phyloP scores from a whole-genome alignment of 2,329 filamentous ascomycete genomes.

The Chalaropsis thielavioides region DNA sequence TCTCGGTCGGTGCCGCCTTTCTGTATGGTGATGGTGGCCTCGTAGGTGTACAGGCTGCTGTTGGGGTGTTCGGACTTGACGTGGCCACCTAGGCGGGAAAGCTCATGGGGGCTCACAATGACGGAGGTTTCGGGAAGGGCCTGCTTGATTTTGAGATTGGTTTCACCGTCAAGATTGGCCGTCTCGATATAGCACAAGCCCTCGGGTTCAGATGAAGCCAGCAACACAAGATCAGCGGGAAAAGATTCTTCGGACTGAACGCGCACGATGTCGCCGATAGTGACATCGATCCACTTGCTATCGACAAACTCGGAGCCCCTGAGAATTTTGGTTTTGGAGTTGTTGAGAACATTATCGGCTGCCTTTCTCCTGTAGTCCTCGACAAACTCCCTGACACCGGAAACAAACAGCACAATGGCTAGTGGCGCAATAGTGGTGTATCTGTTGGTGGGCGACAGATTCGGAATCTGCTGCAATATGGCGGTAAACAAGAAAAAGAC shows the following conservation, averaged over 20 bases:
- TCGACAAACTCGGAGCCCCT: conserved; percentile 73
- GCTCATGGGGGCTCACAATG: conserved; percentile 71
- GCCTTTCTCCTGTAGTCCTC: conserved; percentile 85
- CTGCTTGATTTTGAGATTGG: conserved; percentile 98
- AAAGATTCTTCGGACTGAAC: conserved; percentile 93
- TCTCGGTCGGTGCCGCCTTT: conserved; percentile 87
- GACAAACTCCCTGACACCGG: conserved; percentile 82
- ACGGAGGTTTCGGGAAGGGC: conserved; percentile 81
- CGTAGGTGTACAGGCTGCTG: conserved; percentile 95
- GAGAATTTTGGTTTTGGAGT: conserved; percentile 69
- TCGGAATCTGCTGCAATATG: conserved; percentile 83
- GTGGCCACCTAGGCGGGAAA: conserved; percentile 72
- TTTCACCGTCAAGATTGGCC: conserved; percentile 92
- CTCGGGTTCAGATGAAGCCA: conserved; percentile 93
- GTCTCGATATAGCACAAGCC: conserved; percentile 98
- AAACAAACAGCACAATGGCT: conserved; percentile 79
- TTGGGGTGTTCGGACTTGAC: conserved; percentile 94
- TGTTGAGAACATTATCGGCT: conserved; percentile 76
- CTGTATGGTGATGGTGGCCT: conserved; percentile 85
- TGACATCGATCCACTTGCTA: conserved; percentile 84
- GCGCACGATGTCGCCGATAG: conserved; percentile 81
- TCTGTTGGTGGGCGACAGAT: conserved; percentile 83
- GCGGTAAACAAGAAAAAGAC: conserved; percentile 98
- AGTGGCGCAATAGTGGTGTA: conserved; percentile 97
- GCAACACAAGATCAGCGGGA: conserved; percentile 78